Evolutionary conservation across 139 green algal species (phyloP), one percentile per base, ranked within the genome.

Genomic region (Limnomonas spitsbergensis): DNA sequence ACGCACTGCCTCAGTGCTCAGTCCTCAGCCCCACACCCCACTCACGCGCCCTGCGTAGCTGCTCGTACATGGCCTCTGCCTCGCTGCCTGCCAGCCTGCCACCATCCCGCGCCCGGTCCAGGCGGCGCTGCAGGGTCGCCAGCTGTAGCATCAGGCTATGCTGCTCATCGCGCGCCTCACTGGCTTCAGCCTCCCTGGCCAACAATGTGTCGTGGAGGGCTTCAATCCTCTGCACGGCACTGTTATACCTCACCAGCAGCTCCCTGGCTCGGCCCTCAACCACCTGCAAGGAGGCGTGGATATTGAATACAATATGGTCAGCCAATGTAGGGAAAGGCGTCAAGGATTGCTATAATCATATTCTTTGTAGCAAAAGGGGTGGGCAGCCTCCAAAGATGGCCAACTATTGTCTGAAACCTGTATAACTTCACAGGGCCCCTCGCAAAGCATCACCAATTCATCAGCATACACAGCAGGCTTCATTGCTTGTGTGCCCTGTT

Each of bases 81-180:
- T 75, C 69, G 2, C 7, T 36, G 27, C 3, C 36, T 2, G 35
- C 35, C 38, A 54, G 38, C 38, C 35, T 38, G 7, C 80, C 78
- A 9, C 76, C 76, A 39, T 79, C 31, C 34, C 80, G 67, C 29
- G 73, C 79, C 2, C 75, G 68, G 32, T 67, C 32, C 67, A 82
- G 74, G 47, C 74, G 53, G 38, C 80, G 80, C 80, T 80, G 69
- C 14, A 72, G 47, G n/a, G 80, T 53, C 29, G 77, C 75, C 14
- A 78, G 7, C 53, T 66, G 66, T 36, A 80, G 75, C 40, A 75
- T 56, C 54, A 40, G 77, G 3, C 71, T 54, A 2, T 37, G 38
- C 56, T 56, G 52, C 1, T 53, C 54, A 37, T 38, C 74, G 35
- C 69, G 52, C 32, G 74, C 74, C 34, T 47, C 70, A 40, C 66